Conservation (phyloP, 345 rosid species). For the Populus pruinosa region DNA sequence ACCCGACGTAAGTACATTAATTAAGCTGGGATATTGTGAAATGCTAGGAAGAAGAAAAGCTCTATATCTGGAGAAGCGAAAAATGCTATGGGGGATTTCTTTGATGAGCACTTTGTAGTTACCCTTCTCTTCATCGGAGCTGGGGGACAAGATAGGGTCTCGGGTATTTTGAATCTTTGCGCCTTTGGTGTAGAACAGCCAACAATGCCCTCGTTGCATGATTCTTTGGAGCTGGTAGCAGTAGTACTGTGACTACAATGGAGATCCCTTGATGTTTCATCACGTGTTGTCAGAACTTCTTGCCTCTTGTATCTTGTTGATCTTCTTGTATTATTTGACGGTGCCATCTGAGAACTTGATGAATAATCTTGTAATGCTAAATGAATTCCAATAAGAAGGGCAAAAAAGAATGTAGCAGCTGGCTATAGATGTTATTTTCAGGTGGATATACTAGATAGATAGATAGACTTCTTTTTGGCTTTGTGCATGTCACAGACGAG, state of each 20-base stretch:
- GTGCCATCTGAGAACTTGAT: constrained; percentile 6
- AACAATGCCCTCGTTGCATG: too few species aligned
- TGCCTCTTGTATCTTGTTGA: background rate
- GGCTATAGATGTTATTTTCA: background rate
- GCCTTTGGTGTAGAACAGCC: constrained; percentile 26
- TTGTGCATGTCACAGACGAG: background rate
- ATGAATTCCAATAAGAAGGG: background rate
- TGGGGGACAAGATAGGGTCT: constrained; percentile 31
- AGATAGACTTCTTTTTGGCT: too few species aligned
- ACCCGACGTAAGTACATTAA: background rate
- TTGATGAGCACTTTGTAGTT: constrained; percentile 5
- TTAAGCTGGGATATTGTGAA: constrained; percentile 12
- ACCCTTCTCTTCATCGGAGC: constrained; percentile 40
- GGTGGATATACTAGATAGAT: background rate
- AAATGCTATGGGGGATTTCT: constrained; percentile 18
- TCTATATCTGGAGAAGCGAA: constrained; percentile 37
- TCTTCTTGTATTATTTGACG: background rate
- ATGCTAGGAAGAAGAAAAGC: constrained; percentile 38
- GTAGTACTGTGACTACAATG: background rate
- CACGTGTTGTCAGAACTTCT: background rate
- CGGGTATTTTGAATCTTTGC: constrained; percentile 29
- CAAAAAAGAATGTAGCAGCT: background rate
- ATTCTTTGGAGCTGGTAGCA: background rate
- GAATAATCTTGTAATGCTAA: background rate
- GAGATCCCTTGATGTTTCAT: background rate